phyloP scores from a whole-genome alignment of 1,284 basidiomycete genomes.

The Lentinus polychrous region DNA sequence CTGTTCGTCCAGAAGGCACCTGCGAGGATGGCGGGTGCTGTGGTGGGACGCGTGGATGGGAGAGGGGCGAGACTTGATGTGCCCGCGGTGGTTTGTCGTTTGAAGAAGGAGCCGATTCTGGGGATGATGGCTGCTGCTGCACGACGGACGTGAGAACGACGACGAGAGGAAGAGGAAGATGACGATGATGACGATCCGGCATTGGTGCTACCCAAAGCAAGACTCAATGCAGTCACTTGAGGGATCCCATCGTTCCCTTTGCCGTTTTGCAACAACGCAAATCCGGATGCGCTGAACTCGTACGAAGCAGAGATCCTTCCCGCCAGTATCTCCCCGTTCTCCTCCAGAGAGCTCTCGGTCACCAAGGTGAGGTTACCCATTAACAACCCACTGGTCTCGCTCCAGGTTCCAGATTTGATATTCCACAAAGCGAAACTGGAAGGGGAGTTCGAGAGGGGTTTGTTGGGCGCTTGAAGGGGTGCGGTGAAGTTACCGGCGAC shows the following conservation, averaged over 20 bases:
- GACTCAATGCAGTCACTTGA: slow-evolving; percentile 48
- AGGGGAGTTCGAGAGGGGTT: slow-evolving; percentile 32
- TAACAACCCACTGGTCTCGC: slow-evolving; percentile 66
- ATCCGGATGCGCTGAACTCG: slow-evolving; percentile 62
- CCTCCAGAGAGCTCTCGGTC: slow-evolving; percentile 47
- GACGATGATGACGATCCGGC: too few relatives aligned
- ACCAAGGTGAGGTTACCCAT: slow-evolving; percentile 70
- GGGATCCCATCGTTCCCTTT: slow-evolving; percentile 38
- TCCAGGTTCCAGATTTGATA: slow-evolving; percentile 58
- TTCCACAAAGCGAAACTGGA: slow-evolving; percentile 80
- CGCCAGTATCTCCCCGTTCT: slow-evolving; percentile 49
- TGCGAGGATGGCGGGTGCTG: slow-evolving; percentile 77
- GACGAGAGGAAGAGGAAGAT: slow-evolving; percentile 20
- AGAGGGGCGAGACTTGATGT: slow-evolving; percentile 37
- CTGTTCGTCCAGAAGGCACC: slow-evolving; percentile 89
- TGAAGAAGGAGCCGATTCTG: slow-evolving; percentile 40
- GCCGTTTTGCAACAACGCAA: slow-evolving; percentile 66
- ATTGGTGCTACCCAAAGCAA: slow-evolving; percentile 37
- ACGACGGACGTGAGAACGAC: slow-evolving; percentile 32
- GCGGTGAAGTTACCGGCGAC: slow-evolving; percentile 75
- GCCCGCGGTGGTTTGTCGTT: slow-evolving; percentile 37
- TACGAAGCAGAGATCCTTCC: slow-evolving; percentile 52
- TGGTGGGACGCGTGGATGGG: slow-evolving; percentile 46
- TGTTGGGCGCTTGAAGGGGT: slow-evolving; percentile 34
- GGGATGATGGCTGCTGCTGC: slow-evolving; percentile 43